Base-by-base conservation (phyloP, 202 grass and related monocot genomes). In the Elaeis oleifera region DNA sequence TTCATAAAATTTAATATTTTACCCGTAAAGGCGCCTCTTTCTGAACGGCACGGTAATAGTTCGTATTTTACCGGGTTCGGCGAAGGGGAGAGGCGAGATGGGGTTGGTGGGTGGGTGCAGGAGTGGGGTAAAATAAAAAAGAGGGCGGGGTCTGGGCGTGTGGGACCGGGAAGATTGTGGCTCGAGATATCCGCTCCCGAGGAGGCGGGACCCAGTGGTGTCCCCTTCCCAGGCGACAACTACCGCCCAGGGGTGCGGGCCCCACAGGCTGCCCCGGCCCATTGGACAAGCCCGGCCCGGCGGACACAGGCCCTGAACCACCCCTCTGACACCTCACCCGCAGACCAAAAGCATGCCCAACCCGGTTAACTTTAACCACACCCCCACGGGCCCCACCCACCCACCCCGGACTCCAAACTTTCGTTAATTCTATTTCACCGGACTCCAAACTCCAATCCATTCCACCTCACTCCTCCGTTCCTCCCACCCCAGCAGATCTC, bases 261-360 rank as follows among this genome's bases (percentile, higher is more conserved):
- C 70, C 78, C 71, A 16, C 51, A 0, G 9, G 17, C 59, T 74
- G 71, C 27, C 69, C 61, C 78, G 18, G n/a, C 20, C 29, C 54
- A 62, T 63, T 67, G 70, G 56, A 54, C 70, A 68, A 66, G 29
- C 60, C 53, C 39, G 61, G 77, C 49, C 60, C 69, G 44, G 5
- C 73, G 53, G 56, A 61, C 64, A 61, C 4, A 53, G 53, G 49
- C 28, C 51, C 56, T 44, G 36, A 44, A 44, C 53, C 58, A 53
- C 51, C 64, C 17, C 49, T 24, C 72, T 67, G 54, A 68, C 63
- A 58, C 17, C 52, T 61, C 54, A 25, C 44, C 17, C 18, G 28
- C 53, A 44, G 49, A 58, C 9, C 64, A 26, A 49, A 49, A 58
- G 36, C 36, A 13, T 5, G 9, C 50, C 39, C 53, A 54, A 75